These are phyloP conservation scores for Emmonsiellopsis sp. DNA, from an alignment of 2,329 filamentous ascomycete species.

Conservation along the genomic window DNA sequence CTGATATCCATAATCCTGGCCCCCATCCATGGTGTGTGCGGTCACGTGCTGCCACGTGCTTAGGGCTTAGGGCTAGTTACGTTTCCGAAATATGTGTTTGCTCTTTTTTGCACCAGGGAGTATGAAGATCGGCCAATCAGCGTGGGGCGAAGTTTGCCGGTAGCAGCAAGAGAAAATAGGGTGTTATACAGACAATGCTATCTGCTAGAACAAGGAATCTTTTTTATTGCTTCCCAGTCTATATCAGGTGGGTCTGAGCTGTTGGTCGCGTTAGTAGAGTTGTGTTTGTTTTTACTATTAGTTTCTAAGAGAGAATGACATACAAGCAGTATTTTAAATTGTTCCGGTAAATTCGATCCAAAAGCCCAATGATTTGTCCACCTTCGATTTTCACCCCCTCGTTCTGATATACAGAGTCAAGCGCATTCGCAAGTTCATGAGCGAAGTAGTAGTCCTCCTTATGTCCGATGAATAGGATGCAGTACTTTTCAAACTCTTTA, in stretches of 20 bases:
- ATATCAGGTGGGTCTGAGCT: background rate
- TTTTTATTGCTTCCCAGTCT: background rate
- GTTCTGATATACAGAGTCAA: background rate
- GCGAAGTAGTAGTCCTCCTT: background rate
- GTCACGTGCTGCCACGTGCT: too few relatives aligned
- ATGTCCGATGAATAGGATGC: background rate
- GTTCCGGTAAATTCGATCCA: conserved; percentile 2
- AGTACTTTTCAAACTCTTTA: background rate
- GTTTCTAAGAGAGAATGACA: background rate
- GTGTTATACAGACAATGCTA: too few relatives aligned
- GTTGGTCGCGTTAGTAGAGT: background rate
- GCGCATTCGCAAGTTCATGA: background rate
- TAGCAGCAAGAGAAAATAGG: too few relatives aligned
- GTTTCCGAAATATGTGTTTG: too few relatives aligned
- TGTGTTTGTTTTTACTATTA: background rate
- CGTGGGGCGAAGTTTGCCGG: too few relatives aligned
- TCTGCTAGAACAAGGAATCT: too few relatives aligned
- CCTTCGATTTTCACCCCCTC: background rate
- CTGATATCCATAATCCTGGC: too few relatives aligned
- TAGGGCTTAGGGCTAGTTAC: too few relatives aligned
- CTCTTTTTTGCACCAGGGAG: too few relatives aligned
- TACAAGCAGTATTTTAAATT: conserved; percentile 1
- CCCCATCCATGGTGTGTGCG: too few relatives aligned
- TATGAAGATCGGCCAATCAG: too few relatives aligned
- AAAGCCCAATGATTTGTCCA: background rate